Conservation (phyloP, 164 flowering plant species). For the Vitis labrusca region DNA sequence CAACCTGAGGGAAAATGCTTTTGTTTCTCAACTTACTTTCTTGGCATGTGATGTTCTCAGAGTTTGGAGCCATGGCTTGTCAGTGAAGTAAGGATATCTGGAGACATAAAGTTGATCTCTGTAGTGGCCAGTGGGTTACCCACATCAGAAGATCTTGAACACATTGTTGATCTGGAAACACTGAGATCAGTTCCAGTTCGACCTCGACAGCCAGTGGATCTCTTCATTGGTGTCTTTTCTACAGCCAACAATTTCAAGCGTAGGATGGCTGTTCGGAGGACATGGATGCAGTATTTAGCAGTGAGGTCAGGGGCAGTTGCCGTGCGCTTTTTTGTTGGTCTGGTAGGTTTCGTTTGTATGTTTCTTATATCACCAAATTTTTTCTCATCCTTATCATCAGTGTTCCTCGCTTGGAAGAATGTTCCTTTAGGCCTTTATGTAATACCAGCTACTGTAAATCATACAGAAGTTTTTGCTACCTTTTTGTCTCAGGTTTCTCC, state of each 20-base stretch:
- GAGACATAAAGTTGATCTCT: constrained; percentile 80
- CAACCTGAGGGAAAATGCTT: background rate
- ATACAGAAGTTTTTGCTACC: no score
- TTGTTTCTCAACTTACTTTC: constrained; percentile 2
- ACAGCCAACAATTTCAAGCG: constrained; percentile 97
- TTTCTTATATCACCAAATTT: no score
- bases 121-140: constrained; percentile 92
- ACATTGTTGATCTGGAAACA: constrained; percentile 67
- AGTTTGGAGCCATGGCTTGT: constrained; percentile 98
- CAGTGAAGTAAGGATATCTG: constrained; percentile 81
- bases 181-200: constrained; percentile 68
- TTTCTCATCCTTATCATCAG: no score
- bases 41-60: constrained; percentile 36
- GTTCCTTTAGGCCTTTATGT: no score
- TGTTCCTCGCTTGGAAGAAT: no score
- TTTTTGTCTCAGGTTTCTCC: no score
- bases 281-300: constrained; percentile 94
- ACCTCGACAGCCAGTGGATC: constrained; percentile 49
- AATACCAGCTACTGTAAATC: no score
- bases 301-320: constrained; percentile 81
- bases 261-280: constrained; percentile 96
- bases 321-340: constrained; percentile 96
- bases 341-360: constrained; percentile 50
- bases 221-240: constrained; percentile 91
- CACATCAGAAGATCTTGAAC: constrained; percentile 88